These are phyloP conservation scores for Paramyrothecium sp. DNA, from an alignment of 2,329 filamentous ascomycete genomes.

Conservation along the genomic window DNA sequence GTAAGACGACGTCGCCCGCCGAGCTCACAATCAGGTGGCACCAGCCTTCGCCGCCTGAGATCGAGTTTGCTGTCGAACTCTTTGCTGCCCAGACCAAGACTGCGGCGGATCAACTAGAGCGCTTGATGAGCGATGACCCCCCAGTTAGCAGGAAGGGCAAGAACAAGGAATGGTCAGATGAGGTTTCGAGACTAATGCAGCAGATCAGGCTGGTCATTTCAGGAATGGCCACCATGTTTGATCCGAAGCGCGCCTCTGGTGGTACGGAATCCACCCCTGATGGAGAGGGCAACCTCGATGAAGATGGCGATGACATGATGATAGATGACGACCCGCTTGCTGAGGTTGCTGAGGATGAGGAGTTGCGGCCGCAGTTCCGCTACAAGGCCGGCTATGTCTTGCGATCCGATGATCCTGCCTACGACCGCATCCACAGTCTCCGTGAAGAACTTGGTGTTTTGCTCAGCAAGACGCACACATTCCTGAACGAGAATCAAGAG, in stretches of 20 bases:
- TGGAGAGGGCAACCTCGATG: slow-evolving; percentile 52
- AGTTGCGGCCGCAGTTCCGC: slow-evolving; percentile 80
- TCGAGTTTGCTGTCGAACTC: slow-evolving; percentile 84
- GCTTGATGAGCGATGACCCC: slow-evolving; percentile 78
- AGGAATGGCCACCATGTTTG: slow-evolving; percentile 86
- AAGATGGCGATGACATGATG: slow-evolving; percentile 48
- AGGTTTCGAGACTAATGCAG: slow-evolving; percentile 85
- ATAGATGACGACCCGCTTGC: slow-evolving; percentile 53
- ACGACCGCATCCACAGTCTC: slow-evolving; percentile 74
- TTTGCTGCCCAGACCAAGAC: slow-evolving; percentile 81
- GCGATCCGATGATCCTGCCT: slow-evolving; percentile 52
- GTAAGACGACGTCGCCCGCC: slow-evolving; percentile 68
- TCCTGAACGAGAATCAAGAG: slow-evolving; percentile 80
- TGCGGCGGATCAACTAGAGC: slow-evolving; percentile 71
- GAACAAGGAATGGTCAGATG: slow-evolving; percentile 98
- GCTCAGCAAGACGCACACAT: slow-evolving; percentile 80
- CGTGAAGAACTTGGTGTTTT: slow-evolving; percentile 78
- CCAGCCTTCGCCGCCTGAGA: slow-evolving; percentile 73
- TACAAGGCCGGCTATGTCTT: slow-evolving; percentile 89
- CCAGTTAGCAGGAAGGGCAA: slow-evolving; percentile 88
- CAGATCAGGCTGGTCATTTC: slow-evolving; percentile 87
- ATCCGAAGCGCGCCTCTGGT: slow-evolving; percentile 67
- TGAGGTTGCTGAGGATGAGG: slow-evolving; percentile 73
- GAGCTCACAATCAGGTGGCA: slow-evolving; percentile 90
- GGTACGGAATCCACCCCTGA: slow-evolving; percentile 44